Evolutionary conservation across 495 filamentous ascomycete species (phyloP), one percentile per base, ranked within the genome.

Genomic region (Hypomontagnella monticulosa): DNA sequence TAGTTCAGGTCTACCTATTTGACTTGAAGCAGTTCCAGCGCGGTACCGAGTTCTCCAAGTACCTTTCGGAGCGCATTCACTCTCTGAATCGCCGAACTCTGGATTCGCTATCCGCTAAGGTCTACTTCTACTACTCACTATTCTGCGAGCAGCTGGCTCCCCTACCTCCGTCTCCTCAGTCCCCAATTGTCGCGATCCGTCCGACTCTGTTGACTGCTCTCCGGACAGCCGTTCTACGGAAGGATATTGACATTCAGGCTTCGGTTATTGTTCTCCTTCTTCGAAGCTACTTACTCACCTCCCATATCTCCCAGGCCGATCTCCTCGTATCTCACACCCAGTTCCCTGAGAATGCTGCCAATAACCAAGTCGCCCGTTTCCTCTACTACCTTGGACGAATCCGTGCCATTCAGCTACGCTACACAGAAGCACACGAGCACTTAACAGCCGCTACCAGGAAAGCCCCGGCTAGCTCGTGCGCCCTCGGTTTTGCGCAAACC

Each of bases 321-420:
- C 87, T 97, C 36, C 82, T 99, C 54, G 92, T 99, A 61, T 91
- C 91, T 30, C 96, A 98, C 78, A 97, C 94, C 47, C 87, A 92
- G 70, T 98, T 99, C 77, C 96, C 95, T 27, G 81, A 91, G 37
- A 91, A 91, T 69, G 95, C 95, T 4, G 92, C 93, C 49, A 98
- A 97, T 77, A 99, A 97, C 72, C 95, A 98, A 79, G 95, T 99
- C 71, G 94, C 95, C 18, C 87, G 95, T 51, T 98, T 96, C 79
- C 81, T 98, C 47, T 99, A 93, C 81, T 98, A 98, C 75, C 85
- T 98, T 20, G 95, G 95, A 51, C 92, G 93, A 63, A 96, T 97
- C 75, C 92, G 96, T 56, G 93, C 95, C 46, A 96, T 99, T 62
- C 95, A 99, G 75, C 83, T 99, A 59, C 87, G 91, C 63, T 99